These are phyloP conservation scores for Pyrenophora seminiperda DNA, from an alignment of 2,329 filamentous ascomycete species.

Conservation along the genomic window DNA sequence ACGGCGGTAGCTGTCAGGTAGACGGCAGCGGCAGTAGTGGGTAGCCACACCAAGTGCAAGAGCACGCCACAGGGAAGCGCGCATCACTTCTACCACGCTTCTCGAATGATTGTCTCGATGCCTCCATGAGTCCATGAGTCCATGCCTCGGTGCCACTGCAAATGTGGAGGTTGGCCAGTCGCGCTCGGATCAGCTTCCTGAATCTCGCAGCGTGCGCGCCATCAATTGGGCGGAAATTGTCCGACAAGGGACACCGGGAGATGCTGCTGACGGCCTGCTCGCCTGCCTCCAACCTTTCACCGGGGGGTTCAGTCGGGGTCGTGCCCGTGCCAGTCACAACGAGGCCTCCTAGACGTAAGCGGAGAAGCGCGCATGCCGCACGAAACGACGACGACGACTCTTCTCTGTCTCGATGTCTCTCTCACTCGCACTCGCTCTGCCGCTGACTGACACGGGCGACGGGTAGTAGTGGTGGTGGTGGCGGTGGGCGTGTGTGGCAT, in stretches of 20 bases:
- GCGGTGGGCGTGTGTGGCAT: too few species aligned
- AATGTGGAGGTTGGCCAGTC: constrained; percentile 19
- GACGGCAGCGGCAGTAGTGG: constrained; percentile 3
- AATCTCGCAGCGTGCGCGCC: constrained; percentile 21
- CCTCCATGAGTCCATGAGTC: too few species aligned
- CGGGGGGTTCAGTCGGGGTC: constrained; percentile 8
- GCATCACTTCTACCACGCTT: constrained; percentile 45
- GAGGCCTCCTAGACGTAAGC: neutral
- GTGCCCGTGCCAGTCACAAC: neutral
- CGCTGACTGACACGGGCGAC: constrained; percentile 1
- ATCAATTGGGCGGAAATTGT: constrained; percentile 35
- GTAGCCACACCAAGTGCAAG: too few species aligned
- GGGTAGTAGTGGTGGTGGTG: too few species aligned
- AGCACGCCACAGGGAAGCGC: constrained; percentile 27
- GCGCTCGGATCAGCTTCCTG: constrained; percentile 27
- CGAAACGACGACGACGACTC: constrained; percentile 22
- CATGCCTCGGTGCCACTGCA: constrained; percentile 24
- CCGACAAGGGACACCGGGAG: constrained; percentile 30
- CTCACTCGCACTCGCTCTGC: too few species aligned
- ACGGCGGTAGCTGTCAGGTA: neutral
- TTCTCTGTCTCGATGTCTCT: too few species aligned
- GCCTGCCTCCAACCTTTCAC: constrained; percentile 4
- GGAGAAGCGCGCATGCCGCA: constrained; percentile 32
- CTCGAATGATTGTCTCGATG: too few species aligned
- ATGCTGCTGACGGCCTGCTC: constrained; percentile 19